Percentiles rank a stretch among this genome's conserved stretches.
Conservation (phyloP, 139 green algal genomes). For the Chlorella sp. region DNA sequence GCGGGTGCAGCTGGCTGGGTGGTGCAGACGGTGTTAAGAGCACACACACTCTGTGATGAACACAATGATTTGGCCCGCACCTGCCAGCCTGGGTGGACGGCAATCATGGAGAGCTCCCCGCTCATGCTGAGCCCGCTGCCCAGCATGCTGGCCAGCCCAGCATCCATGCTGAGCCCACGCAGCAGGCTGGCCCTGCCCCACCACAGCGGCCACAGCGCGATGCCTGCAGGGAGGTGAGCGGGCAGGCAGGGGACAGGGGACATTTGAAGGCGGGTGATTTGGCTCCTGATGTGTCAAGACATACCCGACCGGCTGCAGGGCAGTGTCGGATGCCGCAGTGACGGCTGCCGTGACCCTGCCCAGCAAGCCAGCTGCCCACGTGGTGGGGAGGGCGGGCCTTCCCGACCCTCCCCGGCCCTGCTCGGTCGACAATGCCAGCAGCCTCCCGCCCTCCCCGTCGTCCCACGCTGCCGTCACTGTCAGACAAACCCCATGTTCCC, state of each 20-base stretch:
- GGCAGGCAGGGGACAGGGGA: not conserved
- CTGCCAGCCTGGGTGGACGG: not conserved
- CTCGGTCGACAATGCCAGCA: too few relatives aligned
- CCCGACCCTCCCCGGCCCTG: too few relatives aligned
- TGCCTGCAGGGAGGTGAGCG: not conserved
- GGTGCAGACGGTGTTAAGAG: not conserved
- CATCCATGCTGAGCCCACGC: not conserved
- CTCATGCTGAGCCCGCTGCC: not conserved
- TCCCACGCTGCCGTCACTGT: too few relatives aligned
- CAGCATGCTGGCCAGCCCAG: not conserved
- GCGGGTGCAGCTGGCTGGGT: not conserved
- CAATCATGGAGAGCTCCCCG: not conserved
- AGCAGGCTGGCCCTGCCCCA: not conserved
- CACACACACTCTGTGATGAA: not conserved
- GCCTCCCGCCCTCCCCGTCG: too few relatives aligned
- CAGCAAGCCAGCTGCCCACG: too few relatives aligned
- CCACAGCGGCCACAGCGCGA: not conserved
- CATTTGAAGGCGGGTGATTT: too few relatives aligned
- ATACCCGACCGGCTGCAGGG: too few relatives aligned
- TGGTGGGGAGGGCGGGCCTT: too few relatives aligned
- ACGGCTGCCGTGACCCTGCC: too few relatives aligned
- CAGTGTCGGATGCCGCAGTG: too few relatives aligned
- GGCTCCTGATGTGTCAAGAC: too few relatives aligned
- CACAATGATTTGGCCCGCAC: not conserved
- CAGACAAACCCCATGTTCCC: too few relatives aligned